These are phyloP conservation scores for Globisporangium spinosum DNA, from an alignment of 352 stramenopile genomes.

Conservation along the genomic window DNA sequence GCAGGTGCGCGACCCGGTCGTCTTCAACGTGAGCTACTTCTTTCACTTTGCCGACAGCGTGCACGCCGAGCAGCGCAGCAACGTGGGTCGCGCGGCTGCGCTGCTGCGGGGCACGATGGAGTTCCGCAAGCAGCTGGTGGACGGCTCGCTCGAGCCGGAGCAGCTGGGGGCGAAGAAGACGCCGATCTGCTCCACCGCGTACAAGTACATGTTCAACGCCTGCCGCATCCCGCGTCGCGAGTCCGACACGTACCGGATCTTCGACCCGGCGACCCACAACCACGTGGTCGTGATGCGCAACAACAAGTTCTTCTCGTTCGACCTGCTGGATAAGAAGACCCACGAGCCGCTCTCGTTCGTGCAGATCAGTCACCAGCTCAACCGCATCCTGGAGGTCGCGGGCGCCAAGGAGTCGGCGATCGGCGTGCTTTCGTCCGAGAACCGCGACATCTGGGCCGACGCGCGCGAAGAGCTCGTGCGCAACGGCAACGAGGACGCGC, in stretches of 20 bases:
- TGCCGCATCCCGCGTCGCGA: constrained; percentile 87
- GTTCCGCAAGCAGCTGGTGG: constrained; percentile 88
- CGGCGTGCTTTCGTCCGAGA: constrained; percentile 59
- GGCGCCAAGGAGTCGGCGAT: constrained; percentile 53
- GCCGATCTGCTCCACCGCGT: constrained; percentile 89
- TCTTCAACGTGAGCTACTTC: constrained; percentile 91
- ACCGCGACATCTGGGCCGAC: constrained; percentile 80
- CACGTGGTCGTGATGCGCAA: constrained; percentile 89
- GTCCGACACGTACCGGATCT: constrained; percentile 85
- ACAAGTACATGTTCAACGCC: constrained; percentile 96
- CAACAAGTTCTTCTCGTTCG: constrained; percentile 73
- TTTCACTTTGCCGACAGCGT: constrained; percentile 76
- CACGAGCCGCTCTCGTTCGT: constrained; percentile 47
- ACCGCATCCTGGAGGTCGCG: constrained; percentile 44
- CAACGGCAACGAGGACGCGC: constrained; percentile 54
- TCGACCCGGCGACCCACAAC: constrained; percentile 79
- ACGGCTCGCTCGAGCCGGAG: constrained; percentile 84
- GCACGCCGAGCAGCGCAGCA: constrained; percentile 51
- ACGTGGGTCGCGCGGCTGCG: constrained; percentile 70
- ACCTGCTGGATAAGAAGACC: constrained; percentile 41
- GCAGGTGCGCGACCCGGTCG: constrained; percentile 71
- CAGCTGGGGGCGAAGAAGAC: constrained; percentile 88
- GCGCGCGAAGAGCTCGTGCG: constrained; percentile 61
- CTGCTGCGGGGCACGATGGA: constrained; percentile 83
- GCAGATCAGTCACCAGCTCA: constrained; percentile 53